Percentiles rank a stretch among this genome's conserved stretches.
These are phyloP conservation scores for Russula ochroleuca DNA, from an alignment of 768 basidiomycete species.

Conservation along the genomic window DNA sequence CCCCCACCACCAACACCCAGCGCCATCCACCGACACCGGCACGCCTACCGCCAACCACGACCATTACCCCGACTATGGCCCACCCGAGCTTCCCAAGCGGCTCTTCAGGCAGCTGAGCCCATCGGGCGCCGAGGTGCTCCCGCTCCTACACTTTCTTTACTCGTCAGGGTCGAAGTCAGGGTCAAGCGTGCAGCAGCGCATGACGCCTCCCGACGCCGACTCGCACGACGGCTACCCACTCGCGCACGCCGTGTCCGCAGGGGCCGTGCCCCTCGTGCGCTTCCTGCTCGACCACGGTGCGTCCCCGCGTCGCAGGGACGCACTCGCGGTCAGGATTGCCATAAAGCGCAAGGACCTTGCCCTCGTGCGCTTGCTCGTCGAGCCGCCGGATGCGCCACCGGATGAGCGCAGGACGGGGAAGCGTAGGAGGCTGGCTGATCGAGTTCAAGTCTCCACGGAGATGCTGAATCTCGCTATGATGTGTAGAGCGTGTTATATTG, in stretches of 20 bases:
- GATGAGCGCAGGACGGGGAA: constrained; percentile 36
- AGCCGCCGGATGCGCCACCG: constrained; percentile 35
- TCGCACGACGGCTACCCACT: constrained; percentile 80
- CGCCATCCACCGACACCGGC: no score
- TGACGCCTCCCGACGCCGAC: constrained; percentile 48
- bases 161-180: constrained; percentile 22
- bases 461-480: constrained; percentile 68
- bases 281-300: constrained; percentile 72
- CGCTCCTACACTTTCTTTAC: constrained; percentile 59
- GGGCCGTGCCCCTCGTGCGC: constrained; percentile 57
- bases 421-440: constrained; percentile 54
- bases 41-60: background rate
- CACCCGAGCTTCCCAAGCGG: constrained; percentile 57
- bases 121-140: constrained; percentile 57
- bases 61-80: background rate
- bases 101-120: constrained; percentile 45
- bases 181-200: constrained; percentile 36
- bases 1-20: background rate
- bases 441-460: constrained; percentile 47
- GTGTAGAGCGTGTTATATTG: constrained; percentile 61
- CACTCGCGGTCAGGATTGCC: constrained; percentile 69
- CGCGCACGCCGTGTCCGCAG: constrained; percentile 66
- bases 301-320: constrained; percentile 56
- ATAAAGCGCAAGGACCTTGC: constrained; percentile 63
- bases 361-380: constrained; percentile 74